These are phyloP conservation scores for Clavariopsis aquatica DNA, from an alignment of 495 filamentous ascomycete genomes.

Conservation along the genomic window DNA sequence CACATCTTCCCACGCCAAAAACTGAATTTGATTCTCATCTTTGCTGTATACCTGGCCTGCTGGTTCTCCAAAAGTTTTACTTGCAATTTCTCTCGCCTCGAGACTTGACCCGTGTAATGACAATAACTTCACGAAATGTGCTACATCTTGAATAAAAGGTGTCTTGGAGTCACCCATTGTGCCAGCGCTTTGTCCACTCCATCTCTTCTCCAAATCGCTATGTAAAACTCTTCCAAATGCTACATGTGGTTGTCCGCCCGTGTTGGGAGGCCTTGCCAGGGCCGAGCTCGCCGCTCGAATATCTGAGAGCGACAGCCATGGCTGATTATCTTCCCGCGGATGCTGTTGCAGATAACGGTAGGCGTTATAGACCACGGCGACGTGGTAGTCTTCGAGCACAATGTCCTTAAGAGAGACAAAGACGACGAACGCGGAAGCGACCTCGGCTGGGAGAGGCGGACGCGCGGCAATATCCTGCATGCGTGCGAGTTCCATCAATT, in stretches of 20 bases:
- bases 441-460: slow-evolving; percentile 58
- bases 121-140: background rate
- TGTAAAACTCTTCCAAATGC: slow-evolving; percentile 60
- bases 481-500: slow-evolving; percentile 54
- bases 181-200: slow-evolving; percentile 31
- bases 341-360: slow-evolving; percentile 59
- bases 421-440: slow-evolving; percentile 62
- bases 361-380: slow-evolving; percentile 48
- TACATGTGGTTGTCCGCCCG: slow-evolving; percentile 49
- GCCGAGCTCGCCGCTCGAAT: slow-evolving; percentile 51
- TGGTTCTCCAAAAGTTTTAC: background rate
- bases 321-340: slow-evolving; percentile 46
- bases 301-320: slow-evolving; percentile 46
- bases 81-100: slow-evolving; percentile 38
- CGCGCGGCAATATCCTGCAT: slow-evolving; percentile 53
- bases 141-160: background rate
- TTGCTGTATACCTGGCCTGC: no score
- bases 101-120: slow-evolving; percentile 16
- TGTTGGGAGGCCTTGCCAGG: slow-evolving; percentile 47
- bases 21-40: background rate
- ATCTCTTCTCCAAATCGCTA: slow-evolving; percentile 51
- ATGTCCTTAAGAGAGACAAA: slow-evolving; percentile 53
- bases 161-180: background rate
- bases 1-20: slow-evolving; percentile 57
- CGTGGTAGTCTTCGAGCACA: slow-evolving; percentile 27